phyloP scores from a whole-genome alignment of 305 asterid genomes.

The Solanum aculeatissimum region DNA sequence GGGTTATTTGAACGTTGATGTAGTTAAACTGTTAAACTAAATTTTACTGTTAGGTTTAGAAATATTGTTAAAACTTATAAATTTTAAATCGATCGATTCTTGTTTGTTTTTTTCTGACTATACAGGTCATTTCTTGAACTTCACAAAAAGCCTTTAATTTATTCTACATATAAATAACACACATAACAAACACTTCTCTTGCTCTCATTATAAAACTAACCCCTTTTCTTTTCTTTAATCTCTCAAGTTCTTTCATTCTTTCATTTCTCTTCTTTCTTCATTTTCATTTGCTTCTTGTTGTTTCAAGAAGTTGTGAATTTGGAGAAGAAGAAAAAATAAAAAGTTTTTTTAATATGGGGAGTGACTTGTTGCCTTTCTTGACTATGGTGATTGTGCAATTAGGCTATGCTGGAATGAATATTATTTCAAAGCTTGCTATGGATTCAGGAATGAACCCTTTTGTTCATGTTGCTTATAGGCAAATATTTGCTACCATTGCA shows the following conservation, averaged over 20 bases:
- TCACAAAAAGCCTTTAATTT: not conserved
- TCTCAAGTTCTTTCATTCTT: not conserved
- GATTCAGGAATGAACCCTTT: slow-evolving; percentile 90
- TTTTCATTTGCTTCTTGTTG: not conserved
- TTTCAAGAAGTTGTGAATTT: not conserved
- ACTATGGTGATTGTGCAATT: slow-evolving; percentile 68
- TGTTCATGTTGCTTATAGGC: slow-evolving; percentile 86
- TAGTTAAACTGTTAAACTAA: too few species aligned
- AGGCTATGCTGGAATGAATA: slow-evolving; percentile 84
- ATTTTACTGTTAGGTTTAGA: too few species aligned
- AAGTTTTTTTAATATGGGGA: slow-evolving; percentile 9
- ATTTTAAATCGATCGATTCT: not conserved
- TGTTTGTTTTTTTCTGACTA: not conserved
- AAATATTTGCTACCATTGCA: slow-evolving; percentile 53
- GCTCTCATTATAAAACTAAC: not conserved
- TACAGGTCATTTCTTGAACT: slow-evolving; percentile 2
- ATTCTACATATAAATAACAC: not conserved
- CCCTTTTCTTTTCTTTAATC: not conserved
- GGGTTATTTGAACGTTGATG: too few species aligned
- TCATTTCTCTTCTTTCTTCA: not conserved
- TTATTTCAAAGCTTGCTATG: slow-evolving; percentile 75
- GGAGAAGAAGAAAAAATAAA: not conserved
- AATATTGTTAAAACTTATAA: not conserved
- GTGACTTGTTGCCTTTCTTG: slow-evolving; percentile 38
- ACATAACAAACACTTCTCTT: not conserved